Evolutionary conservation across 768 basidiomycete genomes (phyloP).

Genomic region (Collybia nuda): DNA sequence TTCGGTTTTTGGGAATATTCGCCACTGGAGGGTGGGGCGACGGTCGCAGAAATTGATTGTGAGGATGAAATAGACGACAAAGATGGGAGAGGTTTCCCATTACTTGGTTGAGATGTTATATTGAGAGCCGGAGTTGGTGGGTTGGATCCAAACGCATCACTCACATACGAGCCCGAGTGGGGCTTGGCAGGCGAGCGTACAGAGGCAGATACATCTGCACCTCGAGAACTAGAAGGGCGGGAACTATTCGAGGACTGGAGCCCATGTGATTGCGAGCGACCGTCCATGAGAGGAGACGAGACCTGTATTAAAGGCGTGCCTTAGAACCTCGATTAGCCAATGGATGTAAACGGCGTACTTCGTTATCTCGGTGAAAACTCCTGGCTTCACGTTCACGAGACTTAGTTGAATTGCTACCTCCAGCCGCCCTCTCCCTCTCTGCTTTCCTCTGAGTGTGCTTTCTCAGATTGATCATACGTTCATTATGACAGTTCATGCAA

Average conservation of each 20-base stretch:
- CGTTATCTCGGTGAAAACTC: slow-evolving; percentile 36
- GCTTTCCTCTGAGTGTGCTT: slow-evolving; percentile 89
- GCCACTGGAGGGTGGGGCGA: slow-evolving; percentile 34
- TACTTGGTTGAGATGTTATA: slow-evolving; percentile 7
- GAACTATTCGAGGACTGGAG: slow-evolving; percentile 5
- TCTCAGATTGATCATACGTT: slow-evolving; percentile 91
- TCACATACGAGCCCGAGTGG: slow-evolving; percentile 29
- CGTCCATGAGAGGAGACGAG: slow-evolving; percentile 9
- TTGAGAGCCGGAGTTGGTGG: slow-evolving; percentile 11
- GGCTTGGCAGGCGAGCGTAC: slow-evolving; percentile 28
- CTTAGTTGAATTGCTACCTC: slow-evolving; percentile 39
- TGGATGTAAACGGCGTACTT: slow-evolving; percentile 33
- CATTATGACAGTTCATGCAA: slow-evolving; percentile 98
- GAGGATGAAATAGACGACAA: slow-evolving; percentile 24
- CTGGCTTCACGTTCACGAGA: slow-evolving; percentile 40
- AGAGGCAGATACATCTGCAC: slow-evolving; percentile 4
- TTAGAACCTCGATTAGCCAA: not conserved
- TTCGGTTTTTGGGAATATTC: slow-evolving; percentile 12
- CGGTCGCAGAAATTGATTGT: slow-evolving; percentile 40
- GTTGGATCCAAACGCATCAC: slow-evolving; percentile 35
- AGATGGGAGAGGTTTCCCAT: slow-evolving; percentile 3
- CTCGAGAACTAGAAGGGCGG: slow-evolving; percentile 21
- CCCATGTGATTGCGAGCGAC: slow-evolving; percentile 1
- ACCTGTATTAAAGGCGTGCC: slow-evolving; percentile 7
- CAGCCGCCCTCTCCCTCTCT: slow-evolving; percentile 44